Evolutionary conservation across 192 early-diverging fungal genomes (phyloP).

Genomic region (Globomyces pollinis-pini): DNA sequence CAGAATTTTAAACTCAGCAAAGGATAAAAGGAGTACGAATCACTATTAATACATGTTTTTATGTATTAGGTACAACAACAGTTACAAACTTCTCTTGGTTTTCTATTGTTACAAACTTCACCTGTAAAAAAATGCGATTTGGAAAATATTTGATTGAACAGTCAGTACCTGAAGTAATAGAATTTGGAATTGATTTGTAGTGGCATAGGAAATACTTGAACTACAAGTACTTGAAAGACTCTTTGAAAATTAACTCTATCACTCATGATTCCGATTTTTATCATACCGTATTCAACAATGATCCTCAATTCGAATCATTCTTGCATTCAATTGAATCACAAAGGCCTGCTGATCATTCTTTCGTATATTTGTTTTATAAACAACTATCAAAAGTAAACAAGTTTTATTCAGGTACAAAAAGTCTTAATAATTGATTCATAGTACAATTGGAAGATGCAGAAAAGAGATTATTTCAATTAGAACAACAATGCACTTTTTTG

Average conservation of each 20-base stretch:
- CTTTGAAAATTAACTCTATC: not conserved
- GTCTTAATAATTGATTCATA: too few relatives aligned
- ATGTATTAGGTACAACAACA: too few relatives aligned
- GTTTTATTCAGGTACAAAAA: too few relatives aligned
- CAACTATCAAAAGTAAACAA: too few relatives aligned
- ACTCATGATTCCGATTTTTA: not conserved
- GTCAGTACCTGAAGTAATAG: not conserved
- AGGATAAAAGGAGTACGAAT: too few relatives aligned
- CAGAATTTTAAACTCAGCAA: too few relatives aligned
- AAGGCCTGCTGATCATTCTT: too few relatives aligned
- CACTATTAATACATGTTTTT: too few relatives aligned
- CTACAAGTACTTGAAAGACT: conserved; percentile 4
- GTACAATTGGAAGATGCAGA: not conserved
- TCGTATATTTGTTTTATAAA: too few relatives aligned
- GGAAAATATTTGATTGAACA: conserved; percentile 8
- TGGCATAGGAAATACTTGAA: conserved; percentile 5
- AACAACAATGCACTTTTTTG: not conserved
- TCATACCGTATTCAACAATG: not conserved
- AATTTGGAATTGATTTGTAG: too few relatives aligned
- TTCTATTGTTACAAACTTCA: too few relatives aligned
- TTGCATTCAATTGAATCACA: not conserved
- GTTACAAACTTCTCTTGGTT: too few relatives aligned
- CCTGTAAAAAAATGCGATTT: conserved; percentile 11
- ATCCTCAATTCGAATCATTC: not conserved
- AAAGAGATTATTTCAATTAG: not conserved